Conservation (phyloP, 1,284 basidiomycete genomes). For the Albatrellus sp. region DNA sequence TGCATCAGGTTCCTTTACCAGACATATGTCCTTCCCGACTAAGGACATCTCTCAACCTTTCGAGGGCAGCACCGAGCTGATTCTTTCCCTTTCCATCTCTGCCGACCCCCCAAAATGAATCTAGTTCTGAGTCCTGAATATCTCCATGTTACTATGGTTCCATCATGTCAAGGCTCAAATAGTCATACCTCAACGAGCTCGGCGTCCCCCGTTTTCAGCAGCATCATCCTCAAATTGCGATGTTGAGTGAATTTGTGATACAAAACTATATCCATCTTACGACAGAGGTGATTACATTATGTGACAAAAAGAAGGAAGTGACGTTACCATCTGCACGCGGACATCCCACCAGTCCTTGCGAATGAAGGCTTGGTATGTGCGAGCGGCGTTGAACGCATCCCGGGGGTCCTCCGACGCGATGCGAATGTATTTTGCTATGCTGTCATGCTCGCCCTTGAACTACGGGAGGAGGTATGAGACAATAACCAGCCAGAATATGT, state of each 20-base stretch:
- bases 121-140: constrained; percentile 2
- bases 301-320: not conserved
- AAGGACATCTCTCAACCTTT: constrained; percentile 31
- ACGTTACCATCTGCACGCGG: constrained; percentile 13
- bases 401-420: constrained; percentile 16
- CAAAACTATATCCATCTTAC: constrained; percentile 14
- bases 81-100: constrained; percentile 21
- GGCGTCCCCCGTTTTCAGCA: constrained; percentile 12
- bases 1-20: too few species aligned
- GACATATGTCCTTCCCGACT: not conserved
- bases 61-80: constrained; percentile 56
- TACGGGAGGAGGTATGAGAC: constrained; percentile 9
- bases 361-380: constrained; percentile 17
- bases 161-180: constrained; percentile 1
- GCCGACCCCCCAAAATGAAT: constrained; percentile 32
- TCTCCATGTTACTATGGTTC: too few species aligned
- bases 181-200: constrained; percentile 11
- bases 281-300: not conserved
- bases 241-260: constrained; percentile 18
- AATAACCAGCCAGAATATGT: not conserved
- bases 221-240: constrained; percentile 8
- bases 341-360: constrained; percentile 21
- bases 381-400: constrained; percentile 22
- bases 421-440: constrained; percentile 21
- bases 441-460: constrained; percentile 20